Evolutionary conservation across 2,329 filamentous ascomycete genomes (phyloP).

Genomic region (Botrytis cinerea): DNA sequence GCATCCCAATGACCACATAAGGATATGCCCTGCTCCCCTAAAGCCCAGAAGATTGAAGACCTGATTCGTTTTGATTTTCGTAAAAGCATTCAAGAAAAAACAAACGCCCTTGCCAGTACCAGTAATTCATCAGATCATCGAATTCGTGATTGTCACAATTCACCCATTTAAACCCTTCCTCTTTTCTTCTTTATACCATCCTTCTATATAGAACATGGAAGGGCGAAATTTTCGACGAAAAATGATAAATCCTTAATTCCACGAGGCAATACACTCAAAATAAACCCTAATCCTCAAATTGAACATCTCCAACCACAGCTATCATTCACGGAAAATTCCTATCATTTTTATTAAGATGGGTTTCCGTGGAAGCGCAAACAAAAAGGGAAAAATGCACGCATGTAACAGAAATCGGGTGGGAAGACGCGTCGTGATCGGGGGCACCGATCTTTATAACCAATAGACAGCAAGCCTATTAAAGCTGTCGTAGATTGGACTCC

Average conservation of each 20-base stretch:
- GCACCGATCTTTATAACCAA: slow-evolving; percentile 3
- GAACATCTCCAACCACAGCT: background rate
- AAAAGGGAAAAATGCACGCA: background rate
- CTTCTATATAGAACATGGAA: background rate
- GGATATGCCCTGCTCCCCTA: background rate
- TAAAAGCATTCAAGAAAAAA: slow-evolving; percentile 19
- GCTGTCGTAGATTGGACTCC: background rate
- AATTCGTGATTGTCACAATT: slow-evolving; percentile 10
- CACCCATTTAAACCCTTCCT: slow-evolving; percentile 10
- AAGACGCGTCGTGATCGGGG: slow-evolving; percentile 2
- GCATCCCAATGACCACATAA: slow-evolving; percentile 1
- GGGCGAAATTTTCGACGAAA: background rate
- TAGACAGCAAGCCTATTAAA: slow-evolving; percentile 5
- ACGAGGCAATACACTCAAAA: slow-evolving; percentile 2
- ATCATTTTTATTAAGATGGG: background rate
- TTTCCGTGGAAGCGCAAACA: background rate
- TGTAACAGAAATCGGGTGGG: background rate
- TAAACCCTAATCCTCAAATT: background rate
- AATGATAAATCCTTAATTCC: background rate
- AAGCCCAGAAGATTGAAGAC: slow-evolving; percentile 4
- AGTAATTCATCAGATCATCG: slow-evolving; percentile 20
- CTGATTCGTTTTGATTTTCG: slow-evolving; percentile 12
- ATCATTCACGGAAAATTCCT: background rate
- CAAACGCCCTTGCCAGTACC: slow-evolving; percentile 16
- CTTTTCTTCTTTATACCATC: slow-evolving; percentile 5